These are phyloP conservation scores for Fusarium goolgardi DNA, from an alignment of 2,329 filamentous ascomycete species.

Conservation along the genomic window DNA sequence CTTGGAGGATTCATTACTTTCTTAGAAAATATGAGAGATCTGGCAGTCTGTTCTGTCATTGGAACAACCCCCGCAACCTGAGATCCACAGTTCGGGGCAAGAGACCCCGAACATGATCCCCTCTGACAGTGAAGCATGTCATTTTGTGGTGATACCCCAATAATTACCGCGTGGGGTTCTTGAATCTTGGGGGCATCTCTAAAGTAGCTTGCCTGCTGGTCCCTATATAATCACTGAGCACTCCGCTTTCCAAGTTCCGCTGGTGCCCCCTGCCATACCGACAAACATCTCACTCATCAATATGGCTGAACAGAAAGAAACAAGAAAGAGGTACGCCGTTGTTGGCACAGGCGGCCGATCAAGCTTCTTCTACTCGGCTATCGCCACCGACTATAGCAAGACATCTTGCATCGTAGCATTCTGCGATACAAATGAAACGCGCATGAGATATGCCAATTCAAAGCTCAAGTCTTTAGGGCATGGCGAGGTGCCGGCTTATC, in stretches of 20 bases:
- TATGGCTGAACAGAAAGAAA: conserved; percentile 18
- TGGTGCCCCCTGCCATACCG: background rate
- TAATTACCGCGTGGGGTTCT: conserved; percentile 16
- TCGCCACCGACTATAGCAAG: conserved; percentile 62
- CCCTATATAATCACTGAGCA: background rate
- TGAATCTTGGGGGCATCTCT: background rate
- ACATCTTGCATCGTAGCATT: conserved; percentile 66
- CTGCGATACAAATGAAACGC: conserved; percentile 71
- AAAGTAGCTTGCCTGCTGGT: too few relatives aligned
- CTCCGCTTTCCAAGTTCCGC: background rate
- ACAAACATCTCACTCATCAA: too few relatives aligned
- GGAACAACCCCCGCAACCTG: conserved; percentile 13
- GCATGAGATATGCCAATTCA: conserved; percentile 66
- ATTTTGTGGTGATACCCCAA: background rate
- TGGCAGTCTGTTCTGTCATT: background rate
- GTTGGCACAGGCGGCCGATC: conserved; percentile 70
- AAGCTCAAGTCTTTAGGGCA: conserved; percentile 61
- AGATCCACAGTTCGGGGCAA: conserved; percentile 30
- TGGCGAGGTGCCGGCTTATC: conserved; percentile 63
- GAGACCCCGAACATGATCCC: conserved; percentile 23
- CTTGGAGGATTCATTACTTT: background rate
- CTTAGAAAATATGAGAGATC: background rate
- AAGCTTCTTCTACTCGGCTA: conserved; percentile 71
- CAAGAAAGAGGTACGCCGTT: conserved; percentile 62
- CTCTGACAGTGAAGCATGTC: background rate